These are phyloP conservation scores for Microascus cirrosus DNA, from an alignment of 2,329 filamentous ascomycete genomes.

Conservation along the genomic window DNA sequence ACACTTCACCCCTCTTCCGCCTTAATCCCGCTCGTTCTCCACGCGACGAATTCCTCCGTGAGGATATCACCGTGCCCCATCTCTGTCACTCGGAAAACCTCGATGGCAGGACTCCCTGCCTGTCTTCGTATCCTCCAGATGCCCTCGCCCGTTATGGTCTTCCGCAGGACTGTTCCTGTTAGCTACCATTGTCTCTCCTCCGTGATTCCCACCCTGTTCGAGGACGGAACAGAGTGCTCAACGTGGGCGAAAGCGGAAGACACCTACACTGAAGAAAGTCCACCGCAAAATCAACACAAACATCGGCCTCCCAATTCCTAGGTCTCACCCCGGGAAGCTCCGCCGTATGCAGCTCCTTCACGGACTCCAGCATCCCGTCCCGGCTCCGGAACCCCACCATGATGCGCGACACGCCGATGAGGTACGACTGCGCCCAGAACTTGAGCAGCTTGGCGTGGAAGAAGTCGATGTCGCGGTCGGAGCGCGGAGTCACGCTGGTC, in stretches of 20 bases:
- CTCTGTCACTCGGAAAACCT: conserved; percentile 64
- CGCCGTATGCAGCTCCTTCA: conserved; percentile 73
- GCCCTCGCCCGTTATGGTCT: conserved; percentile 55
- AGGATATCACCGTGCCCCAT: conserved; percentile 67
- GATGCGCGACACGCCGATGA: conserved; percentile 85
- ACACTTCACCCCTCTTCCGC: not conserved
- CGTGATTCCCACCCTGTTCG: not conserved
- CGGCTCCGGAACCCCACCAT: conserved; percentile 77
- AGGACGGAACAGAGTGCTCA: not conserved
- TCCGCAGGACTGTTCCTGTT: conserved; percentile 38
- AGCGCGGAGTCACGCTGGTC: conserved; percentile 64
- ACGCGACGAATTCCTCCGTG: conserved; percentile 66
- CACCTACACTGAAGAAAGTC: conserved; percentile 64
- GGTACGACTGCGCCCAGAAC: conserved; percentile 93
- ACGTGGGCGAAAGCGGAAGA: not conserved
- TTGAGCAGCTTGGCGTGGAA: conserved; percentile 89
- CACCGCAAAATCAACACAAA: conserved; percentile 83
- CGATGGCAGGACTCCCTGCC: conserved; percentile 53
- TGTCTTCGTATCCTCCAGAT: conserved; percentile 70
- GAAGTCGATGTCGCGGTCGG: conserved; percentile 55
- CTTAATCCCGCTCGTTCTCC: conserved; percentile 42
- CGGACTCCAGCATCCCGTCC: conserved; percentile 53
- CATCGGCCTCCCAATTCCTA: conserved; percentile 79
- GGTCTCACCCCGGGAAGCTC: conserved; percentile 68
- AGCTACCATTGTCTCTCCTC: not conserved